Conservation (phyloP, 2,329 filamentous ascomycete species). For the Aspergillus tanneri region DNA sequence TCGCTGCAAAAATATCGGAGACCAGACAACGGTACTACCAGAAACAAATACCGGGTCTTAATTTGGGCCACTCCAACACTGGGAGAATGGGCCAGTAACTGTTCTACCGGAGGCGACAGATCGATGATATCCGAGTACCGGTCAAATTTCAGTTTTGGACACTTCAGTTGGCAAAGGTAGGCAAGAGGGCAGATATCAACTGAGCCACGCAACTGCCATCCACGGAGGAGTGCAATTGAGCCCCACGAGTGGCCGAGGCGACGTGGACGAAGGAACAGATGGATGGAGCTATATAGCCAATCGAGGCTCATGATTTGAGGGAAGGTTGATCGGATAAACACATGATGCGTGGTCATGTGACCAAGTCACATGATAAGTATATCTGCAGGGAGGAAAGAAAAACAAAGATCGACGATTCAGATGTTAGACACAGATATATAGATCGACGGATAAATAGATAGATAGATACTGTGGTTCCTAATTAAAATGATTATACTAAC, state of each 20-base stretch:
- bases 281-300: constrained; percentile 6
- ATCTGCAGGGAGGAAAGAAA: neutral
- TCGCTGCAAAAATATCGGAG: neutral
- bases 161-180: neutral
- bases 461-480: too few relatives aligned
- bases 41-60: too few relatives aligned
- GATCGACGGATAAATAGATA: too few relatives aligned
- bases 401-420: neutral
- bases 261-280: neutral
- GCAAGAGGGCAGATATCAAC: constrained; percentile 1
- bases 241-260: constrained; percentile 2
- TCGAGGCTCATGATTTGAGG: constrained; percentile 7
- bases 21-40: too few relatives aligned
- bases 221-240: constrained; percentile 2
- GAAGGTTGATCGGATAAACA: constrained; percentile 1
- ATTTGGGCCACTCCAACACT: too few relatives aligned
- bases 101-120: too few relatives aligned
- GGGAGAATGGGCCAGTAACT: too few relatives aligned
- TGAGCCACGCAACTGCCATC: constrained; percentile 11
- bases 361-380: neutral
- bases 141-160: too few relatives aligned
- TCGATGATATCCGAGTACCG: too few relatives aligned
- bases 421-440: neutral
- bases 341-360: neutral
- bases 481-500: too few relatives aligned